Conservation (phyloP, 768 basidiomycete species). For the Termitomyces bulborhizus region DNA sequence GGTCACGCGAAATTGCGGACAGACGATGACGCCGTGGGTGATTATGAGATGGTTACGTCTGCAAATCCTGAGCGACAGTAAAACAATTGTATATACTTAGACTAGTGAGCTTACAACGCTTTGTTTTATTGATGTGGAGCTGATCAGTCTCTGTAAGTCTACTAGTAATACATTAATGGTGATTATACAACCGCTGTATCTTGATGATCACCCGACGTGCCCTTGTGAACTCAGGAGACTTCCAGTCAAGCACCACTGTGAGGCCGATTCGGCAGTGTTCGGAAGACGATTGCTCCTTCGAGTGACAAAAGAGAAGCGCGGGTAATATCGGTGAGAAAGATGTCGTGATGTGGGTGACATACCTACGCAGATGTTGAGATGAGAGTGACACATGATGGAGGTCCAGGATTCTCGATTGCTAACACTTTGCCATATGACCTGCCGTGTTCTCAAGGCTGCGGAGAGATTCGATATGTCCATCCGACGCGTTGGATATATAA, state of each 20-base stretch:
- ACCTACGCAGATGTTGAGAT: neutral
- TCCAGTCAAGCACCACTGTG: neutral
- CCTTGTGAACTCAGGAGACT: neutral
- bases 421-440: constrained; percentile 6
- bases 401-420: neutral
- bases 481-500: constrained; percentile 8
- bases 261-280: neutral
- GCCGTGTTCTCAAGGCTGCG: neutral
- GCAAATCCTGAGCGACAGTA: constrained; percentile 18
- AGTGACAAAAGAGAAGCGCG: neutral
- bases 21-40: constrained; percentile 27
- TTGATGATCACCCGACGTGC: neutral
- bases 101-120: constrained; percentile 3
- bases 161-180: constrained; percentile 2
- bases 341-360: neutral
- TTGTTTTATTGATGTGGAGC: neutral
- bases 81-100: constrained; percentile 1
- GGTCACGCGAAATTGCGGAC: constrained; percentile 18
- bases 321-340: constrained; percentile 5
- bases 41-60: constrained; percentile 34
- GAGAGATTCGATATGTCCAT: neutral
- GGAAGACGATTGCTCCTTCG: constrained; percentile 1
- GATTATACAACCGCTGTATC: neutral
- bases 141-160: neutral
- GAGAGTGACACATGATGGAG: constrained; percentile 11